These are phyloP conservation scores for Pseudogymnoascus sp. DNA, from an alignment of 2,329 filamentous ascomycete species.

Conservation along the genomic window DNA sequence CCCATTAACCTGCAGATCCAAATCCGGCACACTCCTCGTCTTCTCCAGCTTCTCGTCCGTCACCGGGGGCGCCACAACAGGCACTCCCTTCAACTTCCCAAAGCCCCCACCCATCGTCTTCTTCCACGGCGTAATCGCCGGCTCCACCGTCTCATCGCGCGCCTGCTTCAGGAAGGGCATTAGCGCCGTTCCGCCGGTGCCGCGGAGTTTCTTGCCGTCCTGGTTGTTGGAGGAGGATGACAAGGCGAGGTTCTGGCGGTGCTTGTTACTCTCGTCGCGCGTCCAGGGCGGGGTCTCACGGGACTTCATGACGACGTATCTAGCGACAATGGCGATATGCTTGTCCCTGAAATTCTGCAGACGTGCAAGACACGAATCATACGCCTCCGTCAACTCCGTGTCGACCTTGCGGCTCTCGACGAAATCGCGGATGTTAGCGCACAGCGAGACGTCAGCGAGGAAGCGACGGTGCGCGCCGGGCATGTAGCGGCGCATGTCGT, in stretches of 20 bases:
- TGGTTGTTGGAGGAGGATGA: constrained; percentile 42
- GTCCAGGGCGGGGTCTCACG: constrained; percentile 62
- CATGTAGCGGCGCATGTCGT: constrained; percentile 97
- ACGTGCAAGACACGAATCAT: constrained; percentile 82
- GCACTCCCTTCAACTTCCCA: constrained; percentile 45
- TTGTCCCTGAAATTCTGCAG: constrained; percentile 61
- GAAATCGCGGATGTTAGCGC: constrained; percentile 83
- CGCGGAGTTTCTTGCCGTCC: constrained; percentile 52
- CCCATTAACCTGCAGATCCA: constrained; percentile 48
- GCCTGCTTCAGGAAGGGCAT: constrained; percentile 97
- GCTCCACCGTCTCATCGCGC: constrained; percentile 89
- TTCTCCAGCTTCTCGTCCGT: constrained; percentile 47
- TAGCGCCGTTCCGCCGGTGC: constrained; percentile 86
- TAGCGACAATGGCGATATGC: constrained; percentile 91
- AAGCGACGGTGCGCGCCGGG: constrained; percentile 87
- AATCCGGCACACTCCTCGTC: constrained; percentile 34
- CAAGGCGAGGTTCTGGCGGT: constrained; percentile 55
- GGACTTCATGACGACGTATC: constrained; percentile 89
- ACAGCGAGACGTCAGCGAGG: constrained; percentile 66
- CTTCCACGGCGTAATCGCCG: constrained; percentile 65
- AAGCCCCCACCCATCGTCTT: constrained; percentile 35
- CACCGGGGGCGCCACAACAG: constrained; percentile 16
- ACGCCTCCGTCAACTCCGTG: constrained; percentile 66
- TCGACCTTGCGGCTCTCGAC: constrained; percentile 59
- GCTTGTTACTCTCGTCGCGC: constrained; percentile 39